phyloP scores from a whole-genome alignment of 495 filamentous ascomycete genomes.

The Achaetomiella virescens region DNA sequence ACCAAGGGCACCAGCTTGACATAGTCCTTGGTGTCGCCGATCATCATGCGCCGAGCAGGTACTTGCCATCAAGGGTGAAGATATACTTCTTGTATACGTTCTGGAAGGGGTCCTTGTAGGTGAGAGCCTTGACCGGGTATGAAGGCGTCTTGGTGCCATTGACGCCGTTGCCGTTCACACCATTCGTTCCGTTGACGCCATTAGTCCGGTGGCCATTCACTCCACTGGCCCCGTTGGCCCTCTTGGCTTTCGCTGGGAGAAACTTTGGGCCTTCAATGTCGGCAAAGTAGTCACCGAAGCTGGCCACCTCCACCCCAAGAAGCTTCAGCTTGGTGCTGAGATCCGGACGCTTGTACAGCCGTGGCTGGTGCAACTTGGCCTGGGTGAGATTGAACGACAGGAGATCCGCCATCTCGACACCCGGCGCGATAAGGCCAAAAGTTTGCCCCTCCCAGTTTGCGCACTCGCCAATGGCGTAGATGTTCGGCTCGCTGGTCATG shows the following conservation, averaged over 20 bases:
- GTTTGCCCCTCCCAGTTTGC: slow-evolving; percentile 92
- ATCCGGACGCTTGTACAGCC: slow-evolving; percentile 77
- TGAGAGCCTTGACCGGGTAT: slow-evolving; percentile 72
- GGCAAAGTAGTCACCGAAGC: slow-evolving; percentile 95
- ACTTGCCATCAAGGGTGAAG: slow-evolving; percentile 88
- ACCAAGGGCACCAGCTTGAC: slow-evolving; percentile 93
- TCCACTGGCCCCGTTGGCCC: slow-evolving; percentile 40
- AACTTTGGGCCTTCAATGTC: slow-evolving; percentile 81
- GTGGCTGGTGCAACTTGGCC: slow-evolving; percentile 60
- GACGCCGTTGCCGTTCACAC: slow-evolving; percentile 43
- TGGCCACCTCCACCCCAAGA: slow-evolving; percentile 88
- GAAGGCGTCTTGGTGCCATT: slow-evolving; percentile 32
- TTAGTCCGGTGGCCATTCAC: no score
- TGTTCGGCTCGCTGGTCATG: slow-evolving; percentile 61
- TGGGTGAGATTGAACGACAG: slow-evolving; percentile 92
- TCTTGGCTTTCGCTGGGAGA: slow-evolving; percentile 50
- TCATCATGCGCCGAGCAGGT: slow-evolving; percentile 95
- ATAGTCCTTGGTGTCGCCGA: slow-evolving; percentile 92
- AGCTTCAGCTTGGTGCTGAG: slow-evolving; percentile 93
- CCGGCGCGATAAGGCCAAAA: slow-evolving; percentile 89
- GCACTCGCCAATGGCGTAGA: slow-evolving; percentile 93
- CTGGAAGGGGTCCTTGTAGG: slow-evolving; percentile 88
- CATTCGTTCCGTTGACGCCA: slow-evolving; percentile 33
- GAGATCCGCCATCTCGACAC: slow-evolving; percentile 95
- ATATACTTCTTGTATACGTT: slow-evolving; percentile 97